Evolutionary conservation across 441 rosid genomes (phyloP).

Genomic region (Erodium chrysanthum): DNA sequence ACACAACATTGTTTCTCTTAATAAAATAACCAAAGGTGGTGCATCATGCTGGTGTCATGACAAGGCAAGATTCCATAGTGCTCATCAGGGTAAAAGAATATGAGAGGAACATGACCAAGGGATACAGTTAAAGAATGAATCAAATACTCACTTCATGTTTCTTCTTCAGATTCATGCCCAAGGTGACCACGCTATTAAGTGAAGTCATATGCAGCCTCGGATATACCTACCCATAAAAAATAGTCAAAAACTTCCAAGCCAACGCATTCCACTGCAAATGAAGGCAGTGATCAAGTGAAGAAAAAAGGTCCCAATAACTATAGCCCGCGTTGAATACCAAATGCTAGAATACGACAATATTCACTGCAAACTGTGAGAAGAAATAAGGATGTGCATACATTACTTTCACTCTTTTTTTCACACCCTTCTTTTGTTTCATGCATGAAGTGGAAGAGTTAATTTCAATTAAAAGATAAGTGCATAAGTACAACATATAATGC

Average conservation of each 20-base stretch:
- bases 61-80: background rate
- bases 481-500: background rate
- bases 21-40: background rate
- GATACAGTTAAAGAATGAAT: background rate
- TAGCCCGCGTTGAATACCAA: background rate
- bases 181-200: slow-evolving; percentile 54
- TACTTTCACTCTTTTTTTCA: background rate
- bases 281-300: background rate
- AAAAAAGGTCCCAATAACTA: background rate
- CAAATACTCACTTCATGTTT: slow-evolving; percentile 57
- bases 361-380: background rate
- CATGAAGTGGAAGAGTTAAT: background rate
- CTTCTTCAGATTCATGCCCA: slow-evolving; percentile 85
- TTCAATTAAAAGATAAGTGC: background rate
- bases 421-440: background rate
- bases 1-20: slow-evolving; percentile 13
- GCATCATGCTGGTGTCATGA: background rate
- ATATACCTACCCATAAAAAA: slow-evolving; percentile 32
- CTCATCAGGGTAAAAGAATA: slow-evolving; percentile 7
- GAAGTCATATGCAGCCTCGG: slow-evolving; percentile 35
- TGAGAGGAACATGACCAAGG: no score
- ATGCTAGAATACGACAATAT: background rate
- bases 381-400: background rate
- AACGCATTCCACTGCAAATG: background rate
- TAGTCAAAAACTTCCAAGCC: background rate